A percentile compares a stretch with the other conserved stretches of the same genome.
These are phyloP conservation scores for Volvariella surrecta DNA, from an alignment of 1,284 basidiomycete species.

Conservation along the genomic window DNA sequence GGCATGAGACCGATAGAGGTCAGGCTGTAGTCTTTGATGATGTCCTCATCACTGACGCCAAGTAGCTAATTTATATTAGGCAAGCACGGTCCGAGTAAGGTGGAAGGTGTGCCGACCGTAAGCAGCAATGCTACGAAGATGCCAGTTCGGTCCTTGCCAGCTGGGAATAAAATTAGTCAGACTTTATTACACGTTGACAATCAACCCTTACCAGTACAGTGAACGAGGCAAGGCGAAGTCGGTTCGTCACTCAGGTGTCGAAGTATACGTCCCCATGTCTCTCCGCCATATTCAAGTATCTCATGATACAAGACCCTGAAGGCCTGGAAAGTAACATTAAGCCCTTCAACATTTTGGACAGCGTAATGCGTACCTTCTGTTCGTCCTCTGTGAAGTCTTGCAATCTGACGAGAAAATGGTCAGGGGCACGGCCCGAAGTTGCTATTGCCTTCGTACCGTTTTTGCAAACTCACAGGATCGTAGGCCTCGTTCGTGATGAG, in stretches of 20 bases:
- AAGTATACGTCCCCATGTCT: slow-evolving; percentile 25
- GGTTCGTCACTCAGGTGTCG: slow-evolving; percentile 29
- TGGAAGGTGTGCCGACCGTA: slow-evolving; percentile 4
- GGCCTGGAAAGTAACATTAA: slow-evolving; percentile 17
- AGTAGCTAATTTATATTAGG: slow-evolving; percentile 21
- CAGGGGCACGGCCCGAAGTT: neutral
- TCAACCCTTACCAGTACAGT: slow-evolving; percentile 30
- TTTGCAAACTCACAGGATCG: neutral
- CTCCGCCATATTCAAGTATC: slow-evolving; percentile 23
- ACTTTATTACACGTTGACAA: neutral
- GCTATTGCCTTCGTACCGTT: neutral
- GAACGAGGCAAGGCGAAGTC: slow-evolving; percentile 29
- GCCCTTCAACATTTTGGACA: slow-evolving; percentile 16
- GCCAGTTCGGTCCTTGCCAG: slow-evolving; percentile 38
- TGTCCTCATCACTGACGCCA: slow-evolving; percentile 30
- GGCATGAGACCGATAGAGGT: slow-evolving; percentile 31
- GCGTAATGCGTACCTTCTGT: slow-evolving; percentile 9
- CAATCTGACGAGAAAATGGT: neutral
- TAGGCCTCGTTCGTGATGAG: neutral
- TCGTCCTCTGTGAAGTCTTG: neutral
- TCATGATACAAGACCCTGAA: slow-evolving; percentile 23
- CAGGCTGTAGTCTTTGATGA: slow-evolving; percentile 31
- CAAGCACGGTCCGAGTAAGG: neutral
- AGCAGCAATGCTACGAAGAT: slow-evolving; percentile 27
- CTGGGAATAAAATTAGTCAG: slow-evolving; percentile 15